Percentiles rank a stretch among this genome's conserved stretches.
These are phyloP conservation scores for Hanseniaspora taiwanica DNA, from an alignment of 805 yeast species.

Conservation along the genomic window DNA sequence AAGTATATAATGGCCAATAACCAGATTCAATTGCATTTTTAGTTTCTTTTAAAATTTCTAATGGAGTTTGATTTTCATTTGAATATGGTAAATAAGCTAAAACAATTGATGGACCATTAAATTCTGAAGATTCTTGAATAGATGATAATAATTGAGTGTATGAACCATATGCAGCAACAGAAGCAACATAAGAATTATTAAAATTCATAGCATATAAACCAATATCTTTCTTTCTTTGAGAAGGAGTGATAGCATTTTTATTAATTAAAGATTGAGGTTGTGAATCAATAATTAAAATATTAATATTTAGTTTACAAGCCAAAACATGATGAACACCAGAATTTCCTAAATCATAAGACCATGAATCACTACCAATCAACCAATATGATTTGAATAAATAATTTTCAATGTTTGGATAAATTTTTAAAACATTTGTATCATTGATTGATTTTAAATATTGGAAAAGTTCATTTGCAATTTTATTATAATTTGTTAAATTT, in stretches of 20 bases:
- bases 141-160: constrained; percentile 89
- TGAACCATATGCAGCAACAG: constrained; percentile 85
- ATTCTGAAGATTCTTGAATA: constrained; percentile 76
- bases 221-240: constrained; percentile 68
- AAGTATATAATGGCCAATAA: constrained; percentile 93
- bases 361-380: constrained; percentile 88
- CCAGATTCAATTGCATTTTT: constrained; percentile 85
- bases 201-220: constrained; percentile 93
- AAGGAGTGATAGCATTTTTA: constrained; percentile 7
- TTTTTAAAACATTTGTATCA: constrained; percentile 31
- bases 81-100: constrained; percentile 78
- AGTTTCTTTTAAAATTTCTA: constrained; percentile 71
- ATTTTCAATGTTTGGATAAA: constrained; percentile 27
- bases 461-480: constrained; percentile 22
- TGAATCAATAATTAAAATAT: constrained; percentile 77
- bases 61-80: constrained; percentile 50
- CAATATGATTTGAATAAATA: constrained; percentile 47
- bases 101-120: constrained; percentile 81
- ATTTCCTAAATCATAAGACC: constrained; percentile 88
- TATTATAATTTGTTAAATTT: constrained; percentile 20
- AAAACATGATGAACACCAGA: constrained; percentile 84
- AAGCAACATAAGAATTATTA: constrained; percentile 81
- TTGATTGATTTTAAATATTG: constrained; percentile 28
- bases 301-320: constrained; percentile 61
- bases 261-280: constrained; percentile 44